A percentile compares a stretch with the other conserved stretches of the same genome.
Conservation (phyloP, 805 yeast genomes). For the Yamadazyma insecticola region DNA sequence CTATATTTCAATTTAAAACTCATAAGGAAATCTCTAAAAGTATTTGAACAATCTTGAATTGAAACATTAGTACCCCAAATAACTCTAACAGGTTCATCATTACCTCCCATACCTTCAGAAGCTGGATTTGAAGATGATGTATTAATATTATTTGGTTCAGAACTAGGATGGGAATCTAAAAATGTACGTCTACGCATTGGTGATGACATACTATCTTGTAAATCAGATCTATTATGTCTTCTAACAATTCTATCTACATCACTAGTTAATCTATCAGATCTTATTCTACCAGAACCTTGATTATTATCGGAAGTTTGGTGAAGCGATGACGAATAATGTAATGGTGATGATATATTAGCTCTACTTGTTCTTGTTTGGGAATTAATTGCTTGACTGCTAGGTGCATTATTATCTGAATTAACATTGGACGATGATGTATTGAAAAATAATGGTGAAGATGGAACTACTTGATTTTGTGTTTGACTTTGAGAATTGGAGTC, state of each 20-base stretch:
- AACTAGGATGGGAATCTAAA: conserved; percentile 28
- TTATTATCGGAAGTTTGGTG: conserved; percentile 34
- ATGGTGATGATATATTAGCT: conserved; percentile 44
- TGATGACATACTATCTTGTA: conserved; percentile 67
- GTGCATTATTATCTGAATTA: conserved; percentile 25
- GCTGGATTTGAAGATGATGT: conserved; percentile 24
- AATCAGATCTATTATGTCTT: conserved; percentile 69
- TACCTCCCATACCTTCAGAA: conserved; percentile 25
- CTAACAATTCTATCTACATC: conserved; percentile 42
- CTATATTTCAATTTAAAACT: conserved; percentile 78
- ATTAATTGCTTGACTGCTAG: conserved; percentile 2
- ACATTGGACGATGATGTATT: conserved; percentile 44
- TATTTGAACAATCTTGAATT: conserved; percentile 77
- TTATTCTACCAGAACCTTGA: conserved; percentile 30
- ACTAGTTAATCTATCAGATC: conserved; percentile 43
- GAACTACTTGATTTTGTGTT: conserved; percentile 36
- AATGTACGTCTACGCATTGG: conserved; percentile 63
- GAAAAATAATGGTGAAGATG: conserved; percentile 55
- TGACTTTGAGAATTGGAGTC: conserved; percentile 35
- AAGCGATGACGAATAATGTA: conserved; percentile 43
- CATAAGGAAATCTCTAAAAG: conserved; percentile 79
- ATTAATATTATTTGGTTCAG: conserved; percentile 6
- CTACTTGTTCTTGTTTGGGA: conserved; percentile 13
- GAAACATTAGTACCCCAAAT: conserved; percentile 99
- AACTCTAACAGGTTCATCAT: conserved; percentile 74